Evolutionary conservation across 805 yeast species (phyloP).

Genomic region (Cyberlindnera xishuangbannaensis): DNA sequence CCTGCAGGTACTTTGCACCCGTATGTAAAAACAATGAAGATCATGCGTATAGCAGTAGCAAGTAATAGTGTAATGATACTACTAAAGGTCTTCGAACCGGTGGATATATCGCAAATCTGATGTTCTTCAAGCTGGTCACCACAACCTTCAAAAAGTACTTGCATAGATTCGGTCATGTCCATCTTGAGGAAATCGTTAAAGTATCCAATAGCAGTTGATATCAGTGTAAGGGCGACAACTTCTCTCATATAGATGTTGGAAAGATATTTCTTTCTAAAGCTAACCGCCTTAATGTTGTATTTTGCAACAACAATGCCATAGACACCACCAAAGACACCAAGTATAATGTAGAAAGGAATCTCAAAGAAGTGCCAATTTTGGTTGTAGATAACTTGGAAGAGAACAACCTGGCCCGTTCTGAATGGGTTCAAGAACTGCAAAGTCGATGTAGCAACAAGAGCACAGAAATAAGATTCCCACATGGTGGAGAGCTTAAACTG

Average conservation of each 20-base stretch:
- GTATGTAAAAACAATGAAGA: slow-evolving; percentile 76
- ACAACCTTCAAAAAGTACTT: slow-evolving; percentile 81
- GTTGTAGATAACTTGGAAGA: slow-evolving; percentile 88
- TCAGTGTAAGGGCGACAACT: slow-evolving; percentile 55
- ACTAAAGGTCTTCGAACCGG: slow-evolving; percentile 25
- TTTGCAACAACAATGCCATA: slow-evolving; percentile 77
- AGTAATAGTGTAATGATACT: slow-evolving; percentile 49
- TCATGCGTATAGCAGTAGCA: slow-evolving; percentile 69
- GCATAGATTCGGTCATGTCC: slow-evolving; percentile 97
- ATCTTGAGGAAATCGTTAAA: slow-evolving; percentile 73
- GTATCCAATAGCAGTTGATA: slow-evolving; percentile 75
- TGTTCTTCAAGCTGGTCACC: slow-evolving; percentile 36
- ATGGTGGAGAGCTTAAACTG: slow-evolving; percentile 71
- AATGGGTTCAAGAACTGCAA: slow-evolving; percentile 83
- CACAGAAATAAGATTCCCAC: slow-evolving; percentile 90
- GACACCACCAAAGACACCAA: slow-evolving; percentile 89
- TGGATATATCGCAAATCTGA: slow-evolving; percentile 33
- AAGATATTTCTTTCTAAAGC: slow-evolving; percentile 69
- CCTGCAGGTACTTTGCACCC: slow-evolving; percentile 98
- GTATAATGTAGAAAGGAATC: slow-evolving; percentile 65
- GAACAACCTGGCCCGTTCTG: slow-evolving; percentile 88
- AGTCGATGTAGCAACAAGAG: slow-evolving; percentile 79
- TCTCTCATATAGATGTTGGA: slow-evolving; percentile 56
- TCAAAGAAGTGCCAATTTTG: slow-evolving; percentile 84
- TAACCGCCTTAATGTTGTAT: slow-evolving; percentile 68